phyloP scores from a whole-genome alignment of 2,329 filamentous ascomycete species.

The Periglandula ipomoeae region DNA sequence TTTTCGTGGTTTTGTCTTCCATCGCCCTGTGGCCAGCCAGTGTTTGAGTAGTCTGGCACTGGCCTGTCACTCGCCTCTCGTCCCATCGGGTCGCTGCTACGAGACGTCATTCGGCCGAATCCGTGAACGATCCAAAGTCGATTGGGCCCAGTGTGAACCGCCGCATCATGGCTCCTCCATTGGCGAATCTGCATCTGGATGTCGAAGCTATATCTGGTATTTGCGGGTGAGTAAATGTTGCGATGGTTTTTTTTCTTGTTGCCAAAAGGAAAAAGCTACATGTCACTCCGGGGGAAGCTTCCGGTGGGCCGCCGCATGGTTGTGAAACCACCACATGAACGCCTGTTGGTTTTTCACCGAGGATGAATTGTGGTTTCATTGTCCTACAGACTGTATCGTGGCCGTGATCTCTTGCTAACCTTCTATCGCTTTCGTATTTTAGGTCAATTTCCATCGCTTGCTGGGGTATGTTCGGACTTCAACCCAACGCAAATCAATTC shows the following conservation, averaged over 20 bases:
- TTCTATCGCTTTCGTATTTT: not conserved
- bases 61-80: no score
- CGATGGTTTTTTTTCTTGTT: not conserved
- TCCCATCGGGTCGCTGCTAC: no score
- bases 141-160: not conserved
- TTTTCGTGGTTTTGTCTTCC: no score
- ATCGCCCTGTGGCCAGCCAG: no score
- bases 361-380: no score
- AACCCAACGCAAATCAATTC: no score
- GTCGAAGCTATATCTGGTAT: constrained; percentile 89
- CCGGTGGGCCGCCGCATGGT: not conserved
- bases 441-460: constrained; percentile 94
- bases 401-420: not conserved
- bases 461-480: constrained; percentile 51
- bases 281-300: not conserved
- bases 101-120: no score
- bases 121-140: not conserved
- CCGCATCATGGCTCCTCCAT: constrained; percentile 42
- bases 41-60: no score
- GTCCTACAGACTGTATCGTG: no score
- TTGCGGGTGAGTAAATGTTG: constrained; percentile 52
- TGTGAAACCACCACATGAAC: not conserved
- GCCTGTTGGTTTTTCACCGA: no score
- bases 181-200: constrained; percentile 59
- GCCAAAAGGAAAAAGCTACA: not conserved